These are phyloP conservation scores for Camillea tinctor DNA, from an alignment of 2,329 filamentous ascomycete species.

Conservation along the genomic window DNA sequence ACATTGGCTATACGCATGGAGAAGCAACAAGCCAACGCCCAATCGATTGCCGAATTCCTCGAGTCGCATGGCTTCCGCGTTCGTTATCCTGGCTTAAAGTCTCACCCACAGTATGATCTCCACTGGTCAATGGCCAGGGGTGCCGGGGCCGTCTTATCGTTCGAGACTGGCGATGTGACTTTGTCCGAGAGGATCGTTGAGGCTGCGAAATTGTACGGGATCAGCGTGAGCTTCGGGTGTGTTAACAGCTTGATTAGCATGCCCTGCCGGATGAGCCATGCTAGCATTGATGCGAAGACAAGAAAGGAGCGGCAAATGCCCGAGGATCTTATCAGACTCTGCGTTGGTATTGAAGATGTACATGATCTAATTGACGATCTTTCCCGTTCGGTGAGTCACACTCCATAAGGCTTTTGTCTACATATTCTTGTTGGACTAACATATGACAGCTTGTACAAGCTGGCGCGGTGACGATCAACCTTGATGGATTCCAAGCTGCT, in stretches of 20 bases:
- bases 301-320: constrained; percentile 86
- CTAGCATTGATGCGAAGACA: constrained; percentile 95
- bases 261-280: constrained; percentile 99
- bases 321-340: constrained; percentile 93
- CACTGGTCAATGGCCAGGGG: constrained; percentile 96
- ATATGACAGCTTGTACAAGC: constrained; percentile 77
- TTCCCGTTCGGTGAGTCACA: constrained; percentile 72
- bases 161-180: constrained; percentile 85
- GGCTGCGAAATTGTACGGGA: constrained; percentile 86
- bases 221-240: constrained; percentile 96
- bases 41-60: constrained; percentile 87
- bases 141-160: constrained; percentile 89
- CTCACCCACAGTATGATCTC: constrained; percentile 92
- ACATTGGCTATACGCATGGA: constrained; percentile 98
- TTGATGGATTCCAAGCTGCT: constrained; percentile 75
- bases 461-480: constrained; percentile 81
- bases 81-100: constrained; percentile 89
- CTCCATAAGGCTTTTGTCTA: constrained; percentile 1
- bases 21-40: constrained; percentile 92
- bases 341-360: constrained; percentile 92
- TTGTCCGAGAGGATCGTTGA: constrained; percentile 93
- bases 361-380: constrained; percentile 93
- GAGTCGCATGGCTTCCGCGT: constrained; percentile 91
- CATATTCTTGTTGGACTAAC: constrained; percentile 24
- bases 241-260: constrained; percentile 99